Conservation (phyloP, 179 eudicot species). For the Carnegiea gigantea region DNA sequence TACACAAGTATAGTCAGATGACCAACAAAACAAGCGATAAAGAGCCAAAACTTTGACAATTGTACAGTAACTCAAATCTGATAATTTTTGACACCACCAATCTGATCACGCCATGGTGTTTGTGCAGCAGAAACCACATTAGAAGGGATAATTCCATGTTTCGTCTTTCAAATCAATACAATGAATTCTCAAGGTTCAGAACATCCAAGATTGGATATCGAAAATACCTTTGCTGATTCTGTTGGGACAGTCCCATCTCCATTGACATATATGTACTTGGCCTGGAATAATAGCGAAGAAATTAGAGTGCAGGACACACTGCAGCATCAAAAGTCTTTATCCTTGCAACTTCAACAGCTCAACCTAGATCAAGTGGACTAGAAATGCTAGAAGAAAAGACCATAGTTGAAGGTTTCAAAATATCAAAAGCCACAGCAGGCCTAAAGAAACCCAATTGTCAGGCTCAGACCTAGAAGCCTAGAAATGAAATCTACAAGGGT, state of each 20-base stretch:
- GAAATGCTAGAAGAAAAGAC: neutral
- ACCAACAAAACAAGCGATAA: neutral
- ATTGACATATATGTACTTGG: slow-evolving; percentile 64
- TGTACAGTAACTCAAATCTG: neutral
- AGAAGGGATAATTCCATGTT: neutral
- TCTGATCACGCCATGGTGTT: neutral
- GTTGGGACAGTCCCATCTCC: slow-evolving; percentile 98
- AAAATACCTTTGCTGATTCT: slow-evolving; percentile 88
- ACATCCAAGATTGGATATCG: slow-evolving; percentile 1
- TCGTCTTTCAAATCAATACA: neutral
- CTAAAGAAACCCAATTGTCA: no score
- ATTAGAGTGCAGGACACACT: slow-evolving; percentile 3
- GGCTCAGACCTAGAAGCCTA: no score
- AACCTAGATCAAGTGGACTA: neutral
- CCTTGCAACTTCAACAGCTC: neutral
- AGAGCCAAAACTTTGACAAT: neutral
- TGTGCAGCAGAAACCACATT: neutral
- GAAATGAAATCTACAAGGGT: no score
- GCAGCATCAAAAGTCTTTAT: neutral
- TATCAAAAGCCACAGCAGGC: neutral
- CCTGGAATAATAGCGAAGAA: slow-evolving; percentile 43
- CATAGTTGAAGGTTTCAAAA: neutral
- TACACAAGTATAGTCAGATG: no score
- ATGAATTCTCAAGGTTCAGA: neutral
- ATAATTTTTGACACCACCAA: neutral